Evolutionary conservation across 441 rosid genomes (phyloP), one percentile per base, ranked within the genome.

Genomic region (Manihot esculenta): DNA sequence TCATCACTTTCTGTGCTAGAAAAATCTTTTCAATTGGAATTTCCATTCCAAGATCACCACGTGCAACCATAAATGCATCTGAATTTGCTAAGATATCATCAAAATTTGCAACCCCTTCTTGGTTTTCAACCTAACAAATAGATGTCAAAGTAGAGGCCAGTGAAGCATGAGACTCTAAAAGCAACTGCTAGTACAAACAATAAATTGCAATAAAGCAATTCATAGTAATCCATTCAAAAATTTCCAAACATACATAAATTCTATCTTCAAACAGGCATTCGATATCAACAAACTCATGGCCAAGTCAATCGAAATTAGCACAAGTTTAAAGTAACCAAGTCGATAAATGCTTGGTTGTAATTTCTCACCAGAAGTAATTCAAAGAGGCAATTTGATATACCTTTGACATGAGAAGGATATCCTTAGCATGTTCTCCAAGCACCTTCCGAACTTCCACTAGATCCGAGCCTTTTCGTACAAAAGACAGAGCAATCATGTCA

Each of bases 21-120:
- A 94, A 94, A 54, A 94, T 94, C 84, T 94, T 94, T 70, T 94
- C 99, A 9, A 94, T 87, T 2, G 99, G 99, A 70, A 94, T 92
- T 76, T 94, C 99, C 99, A 94, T 92, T 42, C 99, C 99, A 0
- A 94, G 93, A 78, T 94, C 99, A 59, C 99, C 99, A 44, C 97
- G 85, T 4, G 97, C 99, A 62, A 92, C 96, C 97, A 94, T 94
- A 64, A 94, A 94, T 20, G 99, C 95, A 73, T 94, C 99, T 0
- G 99, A 80, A 68, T 92, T 87, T 18, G 87, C 73, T 55, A 94
- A 83, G 54, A 94, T 92, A 70, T 94, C 97, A 74, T 94, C 97
- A 42, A 94, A 92, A 73, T 94, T 94, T 51, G 92, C 91, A 69
- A 92, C 97, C 53, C 97, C 97, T 84, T 92, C 97, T 72, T 90